Evolutionary conservation across 257 asterid species (phyloP), one percentile per base, ranked within the genome.

Genomic region (Nicotiana noctiflora): DNA sequence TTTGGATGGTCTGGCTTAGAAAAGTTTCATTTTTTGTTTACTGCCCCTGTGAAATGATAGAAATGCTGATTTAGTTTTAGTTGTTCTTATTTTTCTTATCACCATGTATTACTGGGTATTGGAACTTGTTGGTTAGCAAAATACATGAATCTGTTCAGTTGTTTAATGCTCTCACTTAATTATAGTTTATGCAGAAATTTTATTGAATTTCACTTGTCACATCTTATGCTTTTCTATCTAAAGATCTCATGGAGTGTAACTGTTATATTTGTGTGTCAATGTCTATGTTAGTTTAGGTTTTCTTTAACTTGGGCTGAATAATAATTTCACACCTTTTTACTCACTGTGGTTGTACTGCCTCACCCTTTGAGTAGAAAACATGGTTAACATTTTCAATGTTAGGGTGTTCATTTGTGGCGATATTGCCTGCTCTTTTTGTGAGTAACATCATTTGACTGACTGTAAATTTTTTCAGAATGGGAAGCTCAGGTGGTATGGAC

Each of bases 381-480:
- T 10, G 29, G 55, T 67, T 2, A 2, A 21, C 40, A 37, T 5
- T 49, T 46, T 32, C 3, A 18, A 49, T 8, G 23, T 72, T 14
- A 23, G 8, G 15, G 40, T 14, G 61, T 49, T 46, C 18, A 49
- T 23, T 46, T 3, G 8, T 46, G 57, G 11, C 6, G 55, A 37
- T 37, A 13, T 44, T 19, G 21, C 37, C 59, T 21, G 19, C 59
- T 44, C 21, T 25, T 40, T 21, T 19, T 44, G 59, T 46, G 37
- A 72, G 40, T 72, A 70, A 44, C 34, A 12, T 21, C 37, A 46
- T 13, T 64, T 75, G 57, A 46, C 60, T 57, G 10, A 21, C 55
- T 29, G 52, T 40, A 19, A 18, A 46, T 31, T 2, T 19, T 14
- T 34, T 63, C 87, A 93, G 97, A 85, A 93, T 95, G 99, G 97